A percentile compares a stretch with the other conserved stretches of the same genome.
Evolutionary conservation across 495 filamentous ascomycete species (phyloP).

Genomic region (Cercophora newfieldiana): DNA sequence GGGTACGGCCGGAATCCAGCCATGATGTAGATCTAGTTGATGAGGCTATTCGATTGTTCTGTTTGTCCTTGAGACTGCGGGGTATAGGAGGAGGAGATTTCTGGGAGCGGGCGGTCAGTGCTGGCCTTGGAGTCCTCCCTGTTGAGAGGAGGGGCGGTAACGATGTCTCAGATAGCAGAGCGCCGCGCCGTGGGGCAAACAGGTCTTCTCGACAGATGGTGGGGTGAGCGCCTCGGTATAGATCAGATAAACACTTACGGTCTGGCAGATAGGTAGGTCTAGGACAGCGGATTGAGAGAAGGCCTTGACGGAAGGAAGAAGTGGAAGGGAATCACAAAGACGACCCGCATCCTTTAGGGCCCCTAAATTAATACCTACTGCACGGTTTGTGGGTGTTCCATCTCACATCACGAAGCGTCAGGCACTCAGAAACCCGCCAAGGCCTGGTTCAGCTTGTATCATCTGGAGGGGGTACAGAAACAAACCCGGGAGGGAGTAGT

Average conservation of each 20-base stretch:
- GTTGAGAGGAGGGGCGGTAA: constrained; percentile 3
- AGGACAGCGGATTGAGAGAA: background rate
- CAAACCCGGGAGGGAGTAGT: background rate
- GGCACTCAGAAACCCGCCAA: constrained; percentile 19
- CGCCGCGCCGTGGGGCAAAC: background rate
- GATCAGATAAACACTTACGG: background rate
- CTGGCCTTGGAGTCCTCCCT: background rate
- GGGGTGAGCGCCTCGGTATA: background rate
- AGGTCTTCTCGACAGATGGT: background rate
- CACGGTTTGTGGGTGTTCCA: constrained; percentile 10
- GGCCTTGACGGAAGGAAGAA: background rate
- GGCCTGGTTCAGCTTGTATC: constrained; percentile 16
- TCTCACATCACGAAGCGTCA: background rate
- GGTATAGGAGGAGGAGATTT: background rate
- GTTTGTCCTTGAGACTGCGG: constrained; percentile 5
- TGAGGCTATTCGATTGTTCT: background rate
- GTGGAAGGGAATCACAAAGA: background rate
- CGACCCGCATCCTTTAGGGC: background rate
- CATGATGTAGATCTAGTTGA: constrained; percentile 33
- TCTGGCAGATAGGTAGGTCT: background rate
- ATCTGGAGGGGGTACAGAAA: constrained; percentile 9
- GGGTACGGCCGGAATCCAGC: constrained; percentile 42
- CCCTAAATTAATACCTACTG: background rate
- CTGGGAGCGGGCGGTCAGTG: background rate
- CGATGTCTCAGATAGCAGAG: background rate